A percentile compares a stretch with the other conserved stretches of the same genome.
These are phyloP conservation scores for Gynochthodes officinalis DNA, from an alignment of 257 asterid species.

Conservation along the genomic window DNA sequence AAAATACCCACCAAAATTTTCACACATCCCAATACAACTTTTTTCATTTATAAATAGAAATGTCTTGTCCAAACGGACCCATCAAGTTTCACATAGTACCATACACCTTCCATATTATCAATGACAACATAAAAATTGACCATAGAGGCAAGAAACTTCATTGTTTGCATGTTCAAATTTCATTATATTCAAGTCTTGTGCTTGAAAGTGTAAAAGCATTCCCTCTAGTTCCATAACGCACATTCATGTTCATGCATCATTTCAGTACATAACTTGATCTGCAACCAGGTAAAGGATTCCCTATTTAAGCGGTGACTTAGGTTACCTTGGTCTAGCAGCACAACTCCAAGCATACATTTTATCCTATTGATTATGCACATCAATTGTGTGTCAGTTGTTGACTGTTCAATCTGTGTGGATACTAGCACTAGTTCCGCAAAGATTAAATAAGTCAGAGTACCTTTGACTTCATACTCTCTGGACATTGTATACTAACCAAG, in stretches of 20 bases:
- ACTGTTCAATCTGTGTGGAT: neutral
- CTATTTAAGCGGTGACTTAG: neutral
- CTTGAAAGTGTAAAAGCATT: too few species aligned
- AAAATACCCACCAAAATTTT: constrained; percentile 25
- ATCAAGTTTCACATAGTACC: neutral
- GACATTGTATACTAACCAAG: neutral
- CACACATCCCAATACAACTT: too few species aligned
- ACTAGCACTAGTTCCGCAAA: neutral
- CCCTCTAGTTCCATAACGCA: neutral
- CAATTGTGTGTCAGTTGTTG: neutral
- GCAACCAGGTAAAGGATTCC: neutral
- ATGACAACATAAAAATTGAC: neutral
- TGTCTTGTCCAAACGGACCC: too few species aligned
- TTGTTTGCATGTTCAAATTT: neutral
- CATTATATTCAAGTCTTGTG: neutral
- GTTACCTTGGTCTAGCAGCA: neutral
- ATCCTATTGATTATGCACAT: neutral
- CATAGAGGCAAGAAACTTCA: neutral
- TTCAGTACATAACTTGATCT: neutral
- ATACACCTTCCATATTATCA: neutral
- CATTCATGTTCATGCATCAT: neutral
- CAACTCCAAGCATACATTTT: neutral
- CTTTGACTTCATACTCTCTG: neutral
- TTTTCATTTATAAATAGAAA: too few species aligned
- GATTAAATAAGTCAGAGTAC: neutral